Evolutionary conservation across 257 asterid genomes (phyloP), one percentile per base, ranked within the genome.

Genomic region (Nicotiana otophora): DNA sequence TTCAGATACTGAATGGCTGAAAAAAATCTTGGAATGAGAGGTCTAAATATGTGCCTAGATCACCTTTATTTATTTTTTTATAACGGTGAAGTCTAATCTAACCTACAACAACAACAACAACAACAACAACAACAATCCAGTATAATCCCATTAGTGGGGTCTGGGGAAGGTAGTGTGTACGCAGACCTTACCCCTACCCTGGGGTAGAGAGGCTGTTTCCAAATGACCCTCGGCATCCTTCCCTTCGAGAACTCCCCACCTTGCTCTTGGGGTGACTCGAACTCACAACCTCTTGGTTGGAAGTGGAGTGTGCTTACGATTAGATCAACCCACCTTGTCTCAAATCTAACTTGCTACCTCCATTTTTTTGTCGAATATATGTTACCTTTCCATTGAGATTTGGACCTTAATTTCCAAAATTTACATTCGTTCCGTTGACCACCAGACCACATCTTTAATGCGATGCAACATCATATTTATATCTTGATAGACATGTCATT

Each of bases 401-500:
- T 1, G 14, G 10, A 5, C 12, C 1, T 2, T 19, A 0, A 19
- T 36, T 4, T 36, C 0, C 5, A 19, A 68, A 68, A 5, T 68
- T 36, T 4, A 0, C 7, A 1, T 1, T 7, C 0, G 0, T 7
- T 39, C 2, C 0, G 5, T 63, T 4, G 19, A 3, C 17, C 8
- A 62, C 9, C 26, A 1, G 34, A 7, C 0, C 16, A 1, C 3
- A 10, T 15, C 1, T 0, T 2, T 39, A 2, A 2, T 20, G 19
- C 0, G 5, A n/a, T 12, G 2, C 61, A 46, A 20, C 6, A 11
- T 42, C 20, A 20, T 4, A 36, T 70, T 70, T 20, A 10, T 39
- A 42, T 42, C 36, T 70, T 70, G 58, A 39, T 70, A 11, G 1
- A 14, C 36, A 72, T 72, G 34, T 20, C 34, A 14, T 46, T 23